These are phyloP conservation scores for Pseudofabraea citricarpa DNA, from an alignment of 2,329 filamentous ascomycete species.

Conservation along the genomic window DNA sequence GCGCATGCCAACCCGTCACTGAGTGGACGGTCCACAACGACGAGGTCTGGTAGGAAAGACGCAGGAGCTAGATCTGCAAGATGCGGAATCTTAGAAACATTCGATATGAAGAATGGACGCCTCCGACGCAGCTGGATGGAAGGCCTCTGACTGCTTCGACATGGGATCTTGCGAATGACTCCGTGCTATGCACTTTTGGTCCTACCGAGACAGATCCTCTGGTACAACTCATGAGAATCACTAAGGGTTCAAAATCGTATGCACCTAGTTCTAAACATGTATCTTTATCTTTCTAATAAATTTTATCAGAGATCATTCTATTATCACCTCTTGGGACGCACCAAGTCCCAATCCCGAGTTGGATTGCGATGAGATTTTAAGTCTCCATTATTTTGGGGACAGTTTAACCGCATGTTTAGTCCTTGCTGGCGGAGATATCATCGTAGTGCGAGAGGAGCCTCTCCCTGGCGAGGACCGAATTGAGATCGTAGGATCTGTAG, in stretches of 20 bases:
- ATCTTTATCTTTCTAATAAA: too few species aligned
- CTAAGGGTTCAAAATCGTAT: constrained; percentile 37
- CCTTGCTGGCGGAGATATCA: constrained; percentile 84
- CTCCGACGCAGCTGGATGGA: constrained; percentile 41
- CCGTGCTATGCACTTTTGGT: constrained; percentile 78
- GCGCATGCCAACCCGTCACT: too few species aligned
- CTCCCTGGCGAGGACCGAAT: constrained; percentile 68
- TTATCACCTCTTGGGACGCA: constrained; percentile 82
- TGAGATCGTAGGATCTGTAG: constrained; percentile 92
- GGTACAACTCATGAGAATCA: constrained; percentile 65
- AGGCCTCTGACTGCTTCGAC: constrained; percentile 69
- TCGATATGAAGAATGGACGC: constrained; percentile 60
- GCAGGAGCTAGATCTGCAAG: too few species aligned
- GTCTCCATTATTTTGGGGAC: constrained; percentile 81
- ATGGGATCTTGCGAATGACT: constrained; percentile 79
- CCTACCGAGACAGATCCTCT: constrained; percentile 64
- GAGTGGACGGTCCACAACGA: too few species aligned
- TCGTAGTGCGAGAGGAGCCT: constrained; percentile 73
- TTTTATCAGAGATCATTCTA: constrained; percentile 33
- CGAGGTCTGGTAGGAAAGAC: too few species aligned
- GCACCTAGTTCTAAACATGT: too few species aligned
- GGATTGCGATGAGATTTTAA: constrained; percentile 68
- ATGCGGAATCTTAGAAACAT: constrained; percentile 91
- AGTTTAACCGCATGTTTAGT: constrained; percentile 74
- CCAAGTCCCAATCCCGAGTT: constrained; percentile 75